Percentiles rank a stretch among this genome's conserved stretches.
Conservation (phyloP, 2,329 filamentous ascomycete species). For the Apiospora phragmitis region DNA sequence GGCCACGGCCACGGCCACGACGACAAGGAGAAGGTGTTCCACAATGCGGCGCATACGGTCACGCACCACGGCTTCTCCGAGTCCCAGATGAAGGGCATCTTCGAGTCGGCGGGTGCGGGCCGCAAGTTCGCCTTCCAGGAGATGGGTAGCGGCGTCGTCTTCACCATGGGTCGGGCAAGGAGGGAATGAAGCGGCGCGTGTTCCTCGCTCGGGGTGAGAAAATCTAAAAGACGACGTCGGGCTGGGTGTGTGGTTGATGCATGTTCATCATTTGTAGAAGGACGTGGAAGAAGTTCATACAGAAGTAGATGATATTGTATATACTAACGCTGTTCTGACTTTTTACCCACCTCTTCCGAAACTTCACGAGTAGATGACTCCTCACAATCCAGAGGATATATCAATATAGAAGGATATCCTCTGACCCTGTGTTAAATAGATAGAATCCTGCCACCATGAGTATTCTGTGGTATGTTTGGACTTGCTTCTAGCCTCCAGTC, state of each 20-base stretch:
- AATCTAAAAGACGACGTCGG: constrained; percentile 6
- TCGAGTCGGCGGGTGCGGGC: constrained; percentile 61
- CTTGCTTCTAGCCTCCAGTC: no score
- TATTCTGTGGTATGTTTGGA: no score
- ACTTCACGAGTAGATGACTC: no score
- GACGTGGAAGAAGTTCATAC: neutral
- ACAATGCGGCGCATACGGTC: constrained; percentile 48
- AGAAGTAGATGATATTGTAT: neutral
- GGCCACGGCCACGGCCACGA: constrained; percentile 18
- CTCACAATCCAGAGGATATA: no score
- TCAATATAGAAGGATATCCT: no score
- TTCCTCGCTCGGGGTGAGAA: constrained; percentile 54
- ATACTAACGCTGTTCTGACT: no score
- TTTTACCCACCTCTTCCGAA: no score
- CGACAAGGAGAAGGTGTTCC: constrained; percentile 18
- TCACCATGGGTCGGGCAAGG: constrained; percentile 36
- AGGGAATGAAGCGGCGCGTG: constrained; percentile 41
- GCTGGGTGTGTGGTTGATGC: neutral
- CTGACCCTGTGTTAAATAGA: no score
- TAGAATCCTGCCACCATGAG: no score
- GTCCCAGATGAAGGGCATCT: constrained; percentile 59
- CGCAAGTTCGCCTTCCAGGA: constrained; percentile 58
- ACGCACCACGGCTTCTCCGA: constrained; percentile 67
- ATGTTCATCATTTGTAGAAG: neutral
- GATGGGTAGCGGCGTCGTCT: constrained; percentile 50